Conservation (phyloP, 768 basidiomycete genomes). For the Ephemerocybe angulata region DNA sequence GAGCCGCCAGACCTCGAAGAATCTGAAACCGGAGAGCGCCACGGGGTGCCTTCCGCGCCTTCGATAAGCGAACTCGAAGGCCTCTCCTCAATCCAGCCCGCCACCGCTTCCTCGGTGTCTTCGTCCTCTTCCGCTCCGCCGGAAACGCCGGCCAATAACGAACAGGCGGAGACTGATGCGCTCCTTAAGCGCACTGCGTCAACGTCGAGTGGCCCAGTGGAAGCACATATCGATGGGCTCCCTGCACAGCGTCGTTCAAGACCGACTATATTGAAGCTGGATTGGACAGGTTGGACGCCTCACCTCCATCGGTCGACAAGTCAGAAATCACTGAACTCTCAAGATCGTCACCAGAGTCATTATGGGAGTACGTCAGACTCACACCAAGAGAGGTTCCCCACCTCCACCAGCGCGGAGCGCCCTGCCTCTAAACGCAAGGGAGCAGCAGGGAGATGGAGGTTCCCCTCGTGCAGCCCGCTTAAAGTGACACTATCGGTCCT, state of each 20-base stretch:
- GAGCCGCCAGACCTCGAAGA: neutral
- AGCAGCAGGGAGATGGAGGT: neutral
- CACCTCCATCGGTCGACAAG: neutral
- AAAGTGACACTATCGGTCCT: constrained; percentile 53
- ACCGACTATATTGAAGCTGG: neutral
- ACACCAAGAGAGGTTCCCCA: neutral
- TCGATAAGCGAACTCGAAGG: constrained; percentile 1
- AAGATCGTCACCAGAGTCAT: neutral
- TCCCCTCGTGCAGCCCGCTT: constrained; percentile 21
- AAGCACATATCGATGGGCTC: neutral
- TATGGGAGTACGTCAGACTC: neutral
- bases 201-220: too few species aligned
- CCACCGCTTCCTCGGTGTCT: too few species aligned
- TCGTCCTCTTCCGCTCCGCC: too few species aligned
- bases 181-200: too few species aligned
- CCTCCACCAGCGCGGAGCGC: too few species aligned
- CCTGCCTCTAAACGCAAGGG: too few species aligned
- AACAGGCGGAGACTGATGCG: too few species aligned
- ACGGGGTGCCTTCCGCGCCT: neutral
- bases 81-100: neutral
- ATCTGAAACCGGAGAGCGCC: neutral
- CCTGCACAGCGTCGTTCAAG: neutral
- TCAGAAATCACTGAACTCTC: neutral
- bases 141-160: too few species aligned
- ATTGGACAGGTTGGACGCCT: constrained; percentile 3